Base-by-base conservation (phyloP, 2,329 filamentous ascomycete genomes). In the Knufia petricola region DNA sequence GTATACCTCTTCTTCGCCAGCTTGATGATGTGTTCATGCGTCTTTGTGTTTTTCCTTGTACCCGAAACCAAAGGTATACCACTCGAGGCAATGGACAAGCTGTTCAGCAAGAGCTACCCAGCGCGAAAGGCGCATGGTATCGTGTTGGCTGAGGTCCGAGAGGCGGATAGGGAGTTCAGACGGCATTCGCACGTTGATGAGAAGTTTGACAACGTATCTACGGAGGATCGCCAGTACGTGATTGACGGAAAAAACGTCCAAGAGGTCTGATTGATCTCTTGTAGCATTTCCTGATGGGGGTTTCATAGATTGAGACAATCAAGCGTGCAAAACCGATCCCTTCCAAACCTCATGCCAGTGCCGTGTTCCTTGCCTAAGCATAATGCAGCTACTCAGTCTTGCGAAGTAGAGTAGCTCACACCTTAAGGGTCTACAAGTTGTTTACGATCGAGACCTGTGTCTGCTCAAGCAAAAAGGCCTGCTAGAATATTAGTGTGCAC, bases 1-100 rank as follows among this genome's bases (percentile, higher is more conserved):
- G 79, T 82, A 0, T 84, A 82, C 64, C 77, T 84, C 57, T 82
- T 85, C 70, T 85, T 85, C 55, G 80, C 78, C 1, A 69, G 73
- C 0, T 67, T 83, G 40, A 82, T 82, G 72, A 62, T 82, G 10
- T 50, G 74, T 8, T 76, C 76, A 0, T 67, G 73, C 46, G 50
- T 76, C 47, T 84, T 81, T 53, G 73, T 81, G 21, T 83, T 69
- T 60, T 81, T 80, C 67, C 69, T 78, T 38, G 57, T 84, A 0
- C 81, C 81, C 0, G 81, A 84, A 67, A 84, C 81, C 2, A 84
- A 82, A 67, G 70, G 73, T 36, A 69, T 84, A 10, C 79, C 79
- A 0, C 69, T 84, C 2, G 81, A 85, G 63, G 71, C 70, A 24
- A 81, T 84, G 71, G 80, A 84, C 59, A 67, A 71, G 4, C 66